phyloP scores from a whole-genome alignment of 495 filamentous ascomycete genomes.

The Daldinia bambusicola region DNA sequence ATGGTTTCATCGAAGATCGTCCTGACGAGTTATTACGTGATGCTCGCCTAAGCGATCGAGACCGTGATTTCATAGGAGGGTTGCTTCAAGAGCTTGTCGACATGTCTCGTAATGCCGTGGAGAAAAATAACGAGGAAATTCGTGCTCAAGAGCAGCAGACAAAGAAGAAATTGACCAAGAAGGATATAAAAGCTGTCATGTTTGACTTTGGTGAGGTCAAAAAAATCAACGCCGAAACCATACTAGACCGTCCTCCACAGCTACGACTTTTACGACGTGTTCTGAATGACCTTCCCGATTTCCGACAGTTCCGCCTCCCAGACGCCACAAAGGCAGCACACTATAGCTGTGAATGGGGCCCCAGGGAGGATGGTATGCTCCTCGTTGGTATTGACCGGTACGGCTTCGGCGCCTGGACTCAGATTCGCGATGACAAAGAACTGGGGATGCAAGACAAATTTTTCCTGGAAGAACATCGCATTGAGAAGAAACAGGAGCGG shows the following conservation, averaged over 20 bases:
- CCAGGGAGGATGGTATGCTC: constrained; percentile 96
- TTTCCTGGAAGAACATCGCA: constrained; percentile 97
- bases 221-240: constrained; percentile 92
- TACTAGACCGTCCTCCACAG: constrained; percentile 87
- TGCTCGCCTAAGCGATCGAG: constrained; percentile 81
- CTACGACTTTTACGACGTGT: constrained; percentile 84
- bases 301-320: constrained; percentile 81
- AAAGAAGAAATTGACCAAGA: constrained; percentile 85
- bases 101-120: constrained; percentile 72
- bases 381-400: constrained; percentile 91
- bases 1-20: constrained; percentile 86
- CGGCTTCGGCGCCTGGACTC: constrained; percentile 92
- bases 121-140: constrained; percentile 72
- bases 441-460: constrained; percentile 90
- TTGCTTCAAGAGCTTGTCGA: constrained; percentile 64
- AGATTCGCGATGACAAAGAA: constrained; percentile 91
- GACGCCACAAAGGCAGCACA: constrained; percentile 88
- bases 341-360: constrained; percentile 90
- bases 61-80: constrained; percentile 76
- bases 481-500: constrained; percentile 94
- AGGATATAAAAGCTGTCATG: constrained; percentile 94
- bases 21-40: constrained; percentile 86
- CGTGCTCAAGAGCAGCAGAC: constrained; percentile 77
- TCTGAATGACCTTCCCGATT: constrained; percentile 69
- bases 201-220: constrained; percentile 93